Conservation (phyloP, 768 basidiomycete species). For the Trametes punicea region DNA sequence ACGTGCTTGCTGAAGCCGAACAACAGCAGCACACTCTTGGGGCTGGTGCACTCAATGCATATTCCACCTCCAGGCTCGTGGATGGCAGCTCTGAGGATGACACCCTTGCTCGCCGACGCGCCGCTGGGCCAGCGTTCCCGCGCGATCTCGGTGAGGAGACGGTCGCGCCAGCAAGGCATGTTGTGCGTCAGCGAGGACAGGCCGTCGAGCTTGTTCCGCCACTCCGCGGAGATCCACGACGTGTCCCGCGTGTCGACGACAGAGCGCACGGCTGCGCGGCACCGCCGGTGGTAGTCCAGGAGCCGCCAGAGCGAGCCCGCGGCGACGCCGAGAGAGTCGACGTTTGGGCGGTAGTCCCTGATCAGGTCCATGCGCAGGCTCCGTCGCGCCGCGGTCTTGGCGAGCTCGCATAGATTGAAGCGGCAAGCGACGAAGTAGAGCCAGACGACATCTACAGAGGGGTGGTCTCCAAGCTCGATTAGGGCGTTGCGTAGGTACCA, state of each 20-base stretch:
- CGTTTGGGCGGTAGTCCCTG: background rate
- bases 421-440: constrained; percentile 8
- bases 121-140: background rate
- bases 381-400: background rate
- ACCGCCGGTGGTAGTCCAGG: constrained; percentile 4
- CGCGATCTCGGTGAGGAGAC: background rate
- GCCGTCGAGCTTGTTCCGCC: background rate
- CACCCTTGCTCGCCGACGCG: background rate
- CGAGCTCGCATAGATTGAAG: background rate
- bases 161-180: background rate
- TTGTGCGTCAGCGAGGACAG: no score
- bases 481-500: background rate
- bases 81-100: no score
- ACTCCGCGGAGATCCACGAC: constrained; percentile 1
- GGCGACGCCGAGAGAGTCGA: background rate
- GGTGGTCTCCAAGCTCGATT: background rate
- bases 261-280: background rate
- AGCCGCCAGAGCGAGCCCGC: constrained; percentile 6
- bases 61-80: background rate
- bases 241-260: background rate
- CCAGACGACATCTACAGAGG: background rate
- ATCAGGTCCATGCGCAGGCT: background rate
- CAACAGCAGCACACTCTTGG: background rate
- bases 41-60: no score
- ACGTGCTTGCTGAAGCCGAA: background rate